Percentiles rank a stretch among this genome's conserved stretches.
phyloP scores from a whole-genome alignment of 345 rosid species.

The Populus ilicifolia region DNA sequence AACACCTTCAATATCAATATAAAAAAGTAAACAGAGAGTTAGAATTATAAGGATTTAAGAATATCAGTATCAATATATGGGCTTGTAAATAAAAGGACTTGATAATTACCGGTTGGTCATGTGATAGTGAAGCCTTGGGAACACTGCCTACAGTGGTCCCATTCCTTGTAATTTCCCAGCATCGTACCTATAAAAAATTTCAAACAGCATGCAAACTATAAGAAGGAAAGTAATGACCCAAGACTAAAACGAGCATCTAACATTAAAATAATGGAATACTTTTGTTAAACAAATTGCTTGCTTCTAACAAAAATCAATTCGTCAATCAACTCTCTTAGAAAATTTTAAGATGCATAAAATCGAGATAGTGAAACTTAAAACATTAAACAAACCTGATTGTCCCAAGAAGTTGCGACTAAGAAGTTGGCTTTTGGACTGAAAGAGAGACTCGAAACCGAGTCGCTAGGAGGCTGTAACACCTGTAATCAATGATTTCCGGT shows the following conservation, averaged over 20 bases:
- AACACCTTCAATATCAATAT: constrained; percentile 44
- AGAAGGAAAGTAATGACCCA: background rate
- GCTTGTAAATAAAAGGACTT: background rate
- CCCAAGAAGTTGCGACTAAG: constrained; percentile 95
- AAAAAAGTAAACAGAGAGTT: background rate
- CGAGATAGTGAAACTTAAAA: background rate
- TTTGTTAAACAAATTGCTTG: background rate
- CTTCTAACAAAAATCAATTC: background rate
- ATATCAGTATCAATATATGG: background rate
- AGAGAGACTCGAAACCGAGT: constrained; percentile 80
- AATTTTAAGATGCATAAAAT: background rate
- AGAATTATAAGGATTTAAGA: background rate
- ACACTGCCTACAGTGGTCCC: constrained; percentile 49
- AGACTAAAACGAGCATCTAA: background rate
- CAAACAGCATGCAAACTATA: background rate
- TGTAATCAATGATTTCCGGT: constrained; percentile 13
- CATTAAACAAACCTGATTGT: constrained; percentile 68
- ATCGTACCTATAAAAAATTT: constrained; percentile 61
- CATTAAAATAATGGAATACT: background rate
- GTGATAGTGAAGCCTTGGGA: constrained; percentile 82
- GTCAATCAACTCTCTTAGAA: background rate
- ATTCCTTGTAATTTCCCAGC: constrained; percentile 79
- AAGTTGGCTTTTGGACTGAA: constrained; percentile 93
- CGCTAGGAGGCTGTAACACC: constrained; percentile 84
- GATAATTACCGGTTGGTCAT: constrained; percentile 85